These are phyloP conservation scores for Calonectria pseudoturangicola DNA, from an alignment of 2,329 filamentous ascomycete species.

Conservation along the genomic window DNA sequence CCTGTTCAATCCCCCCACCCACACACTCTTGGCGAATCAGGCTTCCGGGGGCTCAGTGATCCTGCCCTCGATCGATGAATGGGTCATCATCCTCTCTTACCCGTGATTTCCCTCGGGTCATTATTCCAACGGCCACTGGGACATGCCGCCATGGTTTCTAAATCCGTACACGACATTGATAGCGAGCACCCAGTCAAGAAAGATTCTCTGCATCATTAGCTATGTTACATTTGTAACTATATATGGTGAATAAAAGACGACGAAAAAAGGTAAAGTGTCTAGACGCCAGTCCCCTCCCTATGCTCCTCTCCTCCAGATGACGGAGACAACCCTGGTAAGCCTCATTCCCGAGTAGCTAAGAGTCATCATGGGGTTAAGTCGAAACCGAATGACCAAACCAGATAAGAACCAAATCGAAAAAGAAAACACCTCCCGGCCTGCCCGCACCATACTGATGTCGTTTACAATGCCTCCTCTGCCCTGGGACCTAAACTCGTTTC, in stretches of 20 bases:
- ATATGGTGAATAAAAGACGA: constrained; percentile 21
- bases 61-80: constrained; percentile 32
- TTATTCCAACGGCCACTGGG: constrained; percentile 23
- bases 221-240: constrained; percentile 30
- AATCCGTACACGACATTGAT: constrained; percentile 19
- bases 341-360: constrained; percentile 19
- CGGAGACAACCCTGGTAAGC: constrained; percentile 28
- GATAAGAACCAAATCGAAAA: constrained; percentile 39
- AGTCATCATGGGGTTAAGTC: constrained; percentile 17
- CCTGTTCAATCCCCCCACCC: constrained; percentile 14
- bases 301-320: constrained; percentile 31
- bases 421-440: constrained; percentile 10
- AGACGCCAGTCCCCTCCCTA: neutral
- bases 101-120: constrained; percentile 27
- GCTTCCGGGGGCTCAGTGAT: constrained; percentile 25
- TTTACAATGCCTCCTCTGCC: constrained; percentile 31
- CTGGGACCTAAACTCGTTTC: constrained; percentile 29
- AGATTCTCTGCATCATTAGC: constrained; percentile 9
- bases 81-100: constrained; percentile 24
- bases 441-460: constrained; percentile 6
- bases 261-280: constrained; percentile 9
- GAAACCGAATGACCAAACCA: constrained; percentile 30
- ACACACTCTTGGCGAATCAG: constrained; percentile 26
- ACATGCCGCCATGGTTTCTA: constrained; percentile 16
- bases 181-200: neutral